Evolutionary conservation across 2,329 filamentous ascomycete species (phyloP), one percentile per base, ranked within the genome.

Genomic region (Magnaporthiopsis poae): DNA sequence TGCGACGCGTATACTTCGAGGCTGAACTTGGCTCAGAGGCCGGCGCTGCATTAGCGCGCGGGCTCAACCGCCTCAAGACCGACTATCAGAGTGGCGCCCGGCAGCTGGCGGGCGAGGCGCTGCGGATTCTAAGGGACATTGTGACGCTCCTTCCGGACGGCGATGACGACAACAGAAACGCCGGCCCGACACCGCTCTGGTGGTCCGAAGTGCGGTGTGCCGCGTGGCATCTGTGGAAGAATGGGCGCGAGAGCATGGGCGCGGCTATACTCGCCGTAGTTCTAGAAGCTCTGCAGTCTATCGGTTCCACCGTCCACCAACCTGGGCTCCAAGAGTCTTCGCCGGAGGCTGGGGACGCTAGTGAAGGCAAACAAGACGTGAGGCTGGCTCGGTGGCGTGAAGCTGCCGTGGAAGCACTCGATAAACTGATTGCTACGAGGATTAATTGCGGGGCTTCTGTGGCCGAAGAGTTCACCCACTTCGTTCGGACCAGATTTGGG

Each of bases 231-330:
- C 75, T 90, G 1, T 86, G 84, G 74, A 87, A 87, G 71, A 86
- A 87, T 66, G 85, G 86, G 0, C 81, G 86, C n/a, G 85, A 87
- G 69, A 87, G 83, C 72, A 90, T 90, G 86, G 82, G 82, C 0
- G 83, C 86, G 0, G 82, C 86, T 1, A 86, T 88, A 35, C 77
- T 85, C 59, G 79, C 76, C 62, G 79, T 78, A 13, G 67, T 87
- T 12, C 73, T 86, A 5, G 75, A 77, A 15, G 78, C 79, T 3
- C 75, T 89, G 52, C 72, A 75, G 15, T 70, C 72, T 3, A 75
- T 83, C 52, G 75, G 80, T 63, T 62, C 72, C 31, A 75, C 69
- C 61, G 71, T 76, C 12, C 71, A 70, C 4, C 60, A 35, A 1
- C 39, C 39, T 15, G 39, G 39, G 39, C 2, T 46, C 39, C 13